Evolutionary conservation across 1,139 yeast species (phyloP).

Genomic region (Arxiozyma telluris): DNA sequence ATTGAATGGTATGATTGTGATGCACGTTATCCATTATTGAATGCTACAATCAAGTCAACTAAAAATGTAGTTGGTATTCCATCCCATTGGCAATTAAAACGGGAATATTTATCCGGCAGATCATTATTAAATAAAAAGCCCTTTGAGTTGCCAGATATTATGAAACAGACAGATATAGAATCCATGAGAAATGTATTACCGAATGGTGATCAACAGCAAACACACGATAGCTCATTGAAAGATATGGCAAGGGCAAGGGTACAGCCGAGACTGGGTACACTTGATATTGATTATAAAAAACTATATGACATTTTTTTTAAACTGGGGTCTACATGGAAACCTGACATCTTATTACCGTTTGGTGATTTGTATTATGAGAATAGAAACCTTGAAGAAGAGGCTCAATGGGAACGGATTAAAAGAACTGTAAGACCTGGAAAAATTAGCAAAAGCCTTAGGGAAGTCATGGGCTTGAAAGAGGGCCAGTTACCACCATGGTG

Average conservation of each 20-base stretch:
- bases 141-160: conserved; percentile 69
- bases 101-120: conserved; percentile 67
- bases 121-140: conserved; percentile 66
- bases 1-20: conserved; percentile 87
- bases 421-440: conserved; percentile 56
- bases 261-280: conserved; percentile 79
- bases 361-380: conserved; percentile 84
- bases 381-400: conserved; percentile 47
- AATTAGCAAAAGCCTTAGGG: conserved; percentile 47
- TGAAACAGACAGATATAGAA: conserved; percentile 75
- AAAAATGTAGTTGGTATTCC: conserved; percentile 75
- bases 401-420: conserved; percentile 27
- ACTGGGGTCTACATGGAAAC: conserved; percentile 53
- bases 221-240: conserved; percentile 50
- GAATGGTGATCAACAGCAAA: conserved; percentile 34
- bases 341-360: conserved; percentile 45
- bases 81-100: conserved; percentile 70
- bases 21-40: conserved; percentile 66
- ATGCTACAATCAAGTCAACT: conserved; percentile 54
- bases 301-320: conserved; percentile 83
- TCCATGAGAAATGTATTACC: conserved; percentile 62
- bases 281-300: conserved; percentile 80
- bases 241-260: conserved; percentile 77
- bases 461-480: conserved; percentile 62
- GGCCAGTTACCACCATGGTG: conserved; percentile 79